Base-by-base conservation (phyloP, 345 rosid species). In the Conringia planisiliqua region DNA sequence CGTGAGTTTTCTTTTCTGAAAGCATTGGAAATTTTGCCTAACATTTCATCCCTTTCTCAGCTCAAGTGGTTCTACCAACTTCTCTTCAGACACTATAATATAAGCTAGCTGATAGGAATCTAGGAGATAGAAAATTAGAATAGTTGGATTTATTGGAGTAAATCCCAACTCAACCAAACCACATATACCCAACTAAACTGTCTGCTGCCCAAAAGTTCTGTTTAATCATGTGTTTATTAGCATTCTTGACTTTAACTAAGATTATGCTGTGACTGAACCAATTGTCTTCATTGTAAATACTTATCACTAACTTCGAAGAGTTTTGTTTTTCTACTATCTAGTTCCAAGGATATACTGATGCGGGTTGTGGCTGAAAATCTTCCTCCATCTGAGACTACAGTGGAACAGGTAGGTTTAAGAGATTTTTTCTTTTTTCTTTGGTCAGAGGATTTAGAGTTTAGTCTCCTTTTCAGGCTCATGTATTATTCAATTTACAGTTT, bases 261-360 rank as follows among this genome's bases (percentile, higher is more conserved):
- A 22, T 14, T 24, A 56, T 36, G 40, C 26, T 1, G 10, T 59
- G 73, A 44, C 16, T 66, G n/a, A 47, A 47, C 40, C 29, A 3
- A 20, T 62, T 65, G 65, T 38, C 71, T 73, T 42, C 8, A 47
- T 71, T 35, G 65, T 58, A 14, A 22, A 10, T 66, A 33, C 6
- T 32, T 43, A 50, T 56, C 16, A 56, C 54, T 7, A 55, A 54
- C 26, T 61, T 68, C 16, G 11, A 63, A 51, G 73, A 52, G 32
- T 76, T 51, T 68, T 16, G 50, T 24, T 47, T 75, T 76, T 62
- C 35, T 59, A 58, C 58, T 71, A 51, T 22, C 43, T 83, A 96
- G 99, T 47, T 92, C 99, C 62, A 96, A 90, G 83, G 99, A 96
- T 77, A 96, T 96, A 66, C 79, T 96, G 89, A 92, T 92, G 99